These are phyloP conservation scores for Euphorbia celastroides DNA, from an alignment of 441 rosid genomes.

Conservation along the genomic window DNA sequence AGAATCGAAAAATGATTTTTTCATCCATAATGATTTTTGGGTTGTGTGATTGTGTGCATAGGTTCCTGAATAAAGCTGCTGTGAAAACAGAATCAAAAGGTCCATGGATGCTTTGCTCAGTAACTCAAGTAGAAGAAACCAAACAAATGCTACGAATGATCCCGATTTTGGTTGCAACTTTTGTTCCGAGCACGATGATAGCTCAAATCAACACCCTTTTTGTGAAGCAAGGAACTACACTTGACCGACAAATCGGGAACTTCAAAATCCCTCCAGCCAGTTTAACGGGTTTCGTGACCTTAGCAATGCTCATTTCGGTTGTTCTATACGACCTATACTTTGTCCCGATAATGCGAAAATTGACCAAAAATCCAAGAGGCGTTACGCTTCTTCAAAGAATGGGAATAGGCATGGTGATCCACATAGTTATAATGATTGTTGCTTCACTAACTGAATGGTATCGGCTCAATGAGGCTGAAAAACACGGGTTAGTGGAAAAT, in stretches of 20 bases:
- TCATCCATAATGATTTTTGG: background rate
- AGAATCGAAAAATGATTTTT: no score
- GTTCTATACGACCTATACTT: conserved; percentile 59
- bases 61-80: conserved; percentile 66
- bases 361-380: conserved; percentile 80
- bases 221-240: conserved; percentile 79
- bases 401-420: conserved; percentile 64
- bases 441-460: conserved; percentile 52
- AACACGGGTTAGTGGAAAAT: conserved; percentile 45
- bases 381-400: conserved; percentile 73
- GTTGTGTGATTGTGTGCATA: conserved; percentile 20
- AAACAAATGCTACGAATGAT: conserved; percentile 85
- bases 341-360: conserved; percentile 28
- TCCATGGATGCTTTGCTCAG: conserved; percentile 61
- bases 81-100: conserved; percentile 42
- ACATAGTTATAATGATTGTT: conserved; percentile 53
- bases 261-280: conserved; percentile 77
- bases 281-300: conserved; percentile 52
- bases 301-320: conserved; percentile 64
- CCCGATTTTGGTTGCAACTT: conserved; percentile 55
- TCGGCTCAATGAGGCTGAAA: conserved; percentile 49
- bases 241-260: conserved; percentile 50
- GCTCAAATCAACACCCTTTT: conserved; percentile 72
- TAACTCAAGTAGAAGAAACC: conserved; percentile 86
- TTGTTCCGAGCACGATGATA: conserved; percentile 64